A percentile compares a stretch with the other conserved stretches of the same genome.
phyloP scores from a whole-genome alignment of 768 basidiomycete species.

The Trametes punicea region DNA sequence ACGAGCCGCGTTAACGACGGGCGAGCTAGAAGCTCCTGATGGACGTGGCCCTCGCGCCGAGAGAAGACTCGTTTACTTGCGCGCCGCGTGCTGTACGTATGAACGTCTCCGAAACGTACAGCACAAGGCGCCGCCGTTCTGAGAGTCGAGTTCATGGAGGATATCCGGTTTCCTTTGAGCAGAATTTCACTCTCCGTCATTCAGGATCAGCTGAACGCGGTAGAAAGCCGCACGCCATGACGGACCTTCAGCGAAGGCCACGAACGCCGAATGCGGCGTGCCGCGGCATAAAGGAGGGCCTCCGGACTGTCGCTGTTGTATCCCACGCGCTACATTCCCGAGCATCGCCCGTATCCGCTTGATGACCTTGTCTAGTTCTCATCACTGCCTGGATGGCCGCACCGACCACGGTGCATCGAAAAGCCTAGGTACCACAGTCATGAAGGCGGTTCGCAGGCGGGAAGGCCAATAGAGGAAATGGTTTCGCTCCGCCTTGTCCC shows the following conservation, averaged over 20 bases:
- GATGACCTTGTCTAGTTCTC: not conserved
- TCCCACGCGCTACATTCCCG: not conserved
- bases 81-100: slow-evolving; percentile 17
- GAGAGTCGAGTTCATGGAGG: not conserved
- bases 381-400: not conserved
- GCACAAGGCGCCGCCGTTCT: slow-evolving; percentile 7
- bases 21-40: slow-evolving; percentile 21
- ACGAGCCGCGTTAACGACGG: slow-evolving; percentile 14
- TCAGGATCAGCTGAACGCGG: not conserved
- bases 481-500: not conserved
- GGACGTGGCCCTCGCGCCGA: slow-evolving; percentile 18
- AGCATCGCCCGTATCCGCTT: not conserved
- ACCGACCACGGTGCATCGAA: not conserved
- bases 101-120: slow-evolving; percentile 1
- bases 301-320: not conserved
- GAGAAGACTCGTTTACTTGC: not conserved
- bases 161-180: slow-evolving; percentile 3
- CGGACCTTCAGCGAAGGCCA: slow-evolving; percentile 1
- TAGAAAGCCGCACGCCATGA: not conserved
- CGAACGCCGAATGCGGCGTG: not conserved
- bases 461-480: not conserved
- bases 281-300: not conserved
- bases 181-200: not conserved
- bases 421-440: too few relatives aligned
- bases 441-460: too few relatives aligned